Evolutionary conservation across 1,284 basidiomycete genomes (phyloP), one percentile per base, ranked within the genome.

Genomic region (Pascua sp.): DNA sequence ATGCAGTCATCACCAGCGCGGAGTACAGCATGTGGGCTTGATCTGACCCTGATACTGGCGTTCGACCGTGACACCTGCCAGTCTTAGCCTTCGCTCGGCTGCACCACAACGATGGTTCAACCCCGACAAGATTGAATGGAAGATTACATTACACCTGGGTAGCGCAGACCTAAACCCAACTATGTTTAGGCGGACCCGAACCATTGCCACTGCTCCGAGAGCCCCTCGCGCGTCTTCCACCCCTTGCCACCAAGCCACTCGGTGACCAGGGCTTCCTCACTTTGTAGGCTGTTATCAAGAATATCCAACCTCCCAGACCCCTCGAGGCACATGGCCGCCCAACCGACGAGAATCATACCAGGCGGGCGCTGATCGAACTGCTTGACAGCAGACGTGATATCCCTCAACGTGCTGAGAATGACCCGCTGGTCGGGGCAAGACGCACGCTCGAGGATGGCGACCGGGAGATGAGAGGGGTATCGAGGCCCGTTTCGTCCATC

Each of bases 291-390:
- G 7, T 7, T 32, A 57, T 83, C 81, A 42, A 83, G 70, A 7
- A 84, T 76, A 43, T 73, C 76, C 46, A 82, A 76, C 41, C 81
- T 78, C 2, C 83, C 83, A 47, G 75, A 64, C 0, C 82, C 82
- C 43, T 81, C 79, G 38, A 84, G 70, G 24, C 79, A 78, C 24
- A 84, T 66, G 12, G 79, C 81, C 7, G 87, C 83, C 94, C 94
- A 98, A 0, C 95, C 94, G 60, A 98, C 83, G 24, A 97, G 82
- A 69, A 98, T 88, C 89, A 98, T 94, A 2, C 92, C 94, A 0
- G 95, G 95, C 8, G 94, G 93, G 24, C 94, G 79, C 72, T 97
- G 92, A 66, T 93, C 90, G 5, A 91, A 90, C 8, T 81, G 78
- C 59, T 88, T 86, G 67, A 98, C 72, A 0, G 89, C 91, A 12